A percentile compares a stretch with the other conserved stretches of the same genome.
Evolutionary conservation across 2,329 filamentous ascomycete genomes (phyloP).

Genomic region (Cladophialophora immunda): DNA sequence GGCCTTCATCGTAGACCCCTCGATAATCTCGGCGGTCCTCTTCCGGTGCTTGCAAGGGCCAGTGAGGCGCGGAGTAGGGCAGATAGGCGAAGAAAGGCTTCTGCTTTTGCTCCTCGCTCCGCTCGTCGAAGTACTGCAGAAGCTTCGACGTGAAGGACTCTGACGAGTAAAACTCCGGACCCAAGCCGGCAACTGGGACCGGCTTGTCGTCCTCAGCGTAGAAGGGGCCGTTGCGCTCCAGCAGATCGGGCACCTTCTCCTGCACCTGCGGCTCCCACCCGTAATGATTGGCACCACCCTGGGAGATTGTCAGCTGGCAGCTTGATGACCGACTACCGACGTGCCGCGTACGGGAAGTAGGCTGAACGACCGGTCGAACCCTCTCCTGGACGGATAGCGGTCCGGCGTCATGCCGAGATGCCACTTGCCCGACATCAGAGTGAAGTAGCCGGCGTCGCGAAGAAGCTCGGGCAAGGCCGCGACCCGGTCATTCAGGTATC

Average conservation of each 20-base stretch:
- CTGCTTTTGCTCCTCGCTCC: conserved; percentile 31
- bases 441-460: conserved; percentile 47
- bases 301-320: neutral
- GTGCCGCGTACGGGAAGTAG: conserved; percentile 35
- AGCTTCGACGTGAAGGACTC: conserved; percentile 29
- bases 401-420: conserved; percentile 46
- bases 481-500: conserved; percentile 40
- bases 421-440: conserved; percentile 51
- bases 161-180: conserved; percentile 30
- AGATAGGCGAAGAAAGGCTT: conserved; percentile 38
- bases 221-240: conserved; percentile 22
- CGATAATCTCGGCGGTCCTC: conserved; percentile 66
- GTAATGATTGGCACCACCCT: conserved; percentile 47
- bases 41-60: conserved; percentile 68
- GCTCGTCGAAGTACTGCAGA: conserved; percentile 27
- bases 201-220: conserved; percentile 29
- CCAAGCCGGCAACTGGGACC: conserved; percentile 16
- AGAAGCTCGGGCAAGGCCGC: conserved; percentile 49
- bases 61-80: conserved; percentile 70
- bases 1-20: conserved; percentile 68
- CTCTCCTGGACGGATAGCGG: conserved; percentile 43
- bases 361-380: conserved; percentile 45
- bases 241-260: conserved; percentile 24
- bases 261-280: conserved; percentile 45
- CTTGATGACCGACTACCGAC: neutral